Base-by-base conservation (phyloP, 768 basidiomycete species). In the Mycena crocata region DNA sequence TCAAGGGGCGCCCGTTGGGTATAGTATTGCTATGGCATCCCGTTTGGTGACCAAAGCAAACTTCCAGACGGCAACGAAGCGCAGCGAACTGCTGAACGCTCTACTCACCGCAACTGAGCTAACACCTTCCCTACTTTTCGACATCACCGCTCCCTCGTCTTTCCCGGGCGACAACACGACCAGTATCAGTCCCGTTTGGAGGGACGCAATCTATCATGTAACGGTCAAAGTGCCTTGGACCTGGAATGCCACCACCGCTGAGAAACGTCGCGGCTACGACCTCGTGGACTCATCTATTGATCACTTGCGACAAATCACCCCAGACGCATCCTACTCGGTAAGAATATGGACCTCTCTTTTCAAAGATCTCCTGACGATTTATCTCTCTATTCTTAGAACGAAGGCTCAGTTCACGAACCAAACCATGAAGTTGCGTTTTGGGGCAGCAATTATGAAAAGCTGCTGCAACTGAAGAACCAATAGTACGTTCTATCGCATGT, bases 321-420 rank as follows among this genome's bases (percentile, higher is more conserved):
- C 70, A 2, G 70, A 62, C 57, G 69, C 68, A 35, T 66, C 74
- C 19, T 76, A 76, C 65, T 60, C 57, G 55, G 75, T 75, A 54
- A 30, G 57, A 48, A 21, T 3, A 21, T 15, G 19, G n/a, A 8
- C 26, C 15, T 4, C 17, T 26, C 19, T 31, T n/a, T 44, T 7
- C 2, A 2, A 42, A 21, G 17, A 21, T 10, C 45, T 24, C 15
- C 51, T 40, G 34, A 40, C 39, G 32, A 30, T 7, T 28, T 49
- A 2, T 14, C 31, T n/a, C 9, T n/a, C 46, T 26, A 31, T 24
- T 31, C 58, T 1, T 23, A 76, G 74, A 76, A 74, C 45, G 73
- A 76, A 65, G 72, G 72, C 8, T 74, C 72, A 24, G 70, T 74
- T 3, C 68, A 75, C 55, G 74, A 76, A 48, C 75, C 74, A 23